These are phyloP conservation scores for Aurifilum marmelostoma DNA, from an alignment of 2,329 filamentous ascomycete species.

Conservation along the genomic window DNA sequence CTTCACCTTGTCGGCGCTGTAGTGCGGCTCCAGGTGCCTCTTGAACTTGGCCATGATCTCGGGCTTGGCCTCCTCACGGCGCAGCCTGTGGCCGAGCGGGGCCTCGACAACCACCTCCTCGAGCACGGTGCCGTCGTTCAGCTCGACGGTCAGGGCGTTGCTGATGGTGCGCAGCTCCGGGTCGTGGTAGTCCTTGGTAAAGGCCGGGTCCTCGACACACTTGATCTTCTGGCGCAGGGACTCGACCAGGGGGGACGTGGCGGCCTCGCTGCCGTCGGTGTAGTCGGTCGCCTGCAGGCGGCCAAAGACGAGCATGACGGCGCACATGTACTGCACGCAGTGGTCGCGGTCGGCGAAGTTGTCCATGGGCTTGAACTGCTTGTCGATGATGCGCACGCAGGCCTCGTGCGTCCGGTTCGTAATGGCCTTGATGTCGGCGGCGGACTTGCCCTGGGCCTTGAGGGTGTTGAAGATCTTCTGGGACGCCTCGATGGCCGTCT, in stretches of 20 bases:
- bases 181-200: slow-evolving; percentile 95
- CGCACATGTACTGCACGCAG: slow-evolving; percentile 99
- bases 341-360: slow-evolving; percentile 99
- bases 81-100: slow-evolving; percentile 86
- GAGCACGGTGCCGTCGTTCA: slow-evolving; percentile 91
- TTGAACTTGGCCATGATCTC: slow-evolving; percentile 95
- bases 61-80: slow-evolving; percentile 96
- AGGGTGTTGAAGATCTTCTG: slow-evolving; percentile 86
- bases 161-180: slow-evolving; percentile 92
- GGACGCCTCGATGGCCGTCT: slow-evolving; percentile 95
- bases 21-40: slow-evolving; percentile 87
- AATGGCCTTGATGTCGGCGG: slow-evolving; percentile 89
- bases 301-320: slow-evolving; percentile 94
- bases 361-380: slow-evolving; percentile 99
- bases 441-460: slow-evolving; percentile 82
- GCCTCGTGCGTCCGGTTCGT: slow-evolving; percentile 97
- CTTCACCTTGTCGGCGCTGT: slow-evolving; percentile 74
- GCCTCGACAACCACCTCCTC: slow-evolving; percentile 93
- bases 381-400: slow-evolving; percentile 98
- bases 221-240: slow-evolving; percentile 90
- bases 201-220: slow-evolving; percentile 95
- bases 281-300: slow-evolving; percentile 94
- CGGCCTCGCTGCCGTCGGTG: slow-evolving; percentile 88
- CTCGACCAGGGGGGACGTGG: slow-evolving; percentile 86
- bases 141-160: slow-evolving; percentile 91